Percentiles rank a stretch among this genome's conserved stretches.
These are phyloP conservation scores for Aurinia saxatilis DNA, from an alignment of 345 rosid genomes.

Conservation along the genomic window DNA sequence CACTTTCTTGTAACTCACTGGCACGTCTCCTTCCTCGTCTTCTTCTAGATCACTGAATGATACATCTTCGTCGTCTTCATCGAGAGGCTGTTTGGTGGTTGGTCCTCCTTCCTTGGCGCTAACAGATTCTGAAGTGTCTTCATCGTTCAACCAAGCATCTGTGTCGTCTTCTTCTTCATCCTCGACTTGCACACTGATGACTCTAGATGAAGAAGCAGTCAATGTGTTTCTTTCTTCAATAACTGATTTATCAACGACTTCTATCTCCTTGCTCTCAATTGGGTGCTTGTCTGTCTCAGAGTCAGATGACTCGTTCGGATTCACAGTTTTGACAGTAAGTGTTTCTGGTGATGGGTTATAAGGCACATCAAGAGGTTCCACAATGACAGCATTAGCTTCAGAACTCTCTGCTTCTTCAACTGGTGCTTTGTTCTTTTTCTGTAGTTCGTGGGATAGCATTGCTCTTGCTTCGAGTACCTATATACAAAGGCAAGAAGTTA, in stretches of 20 bases:
- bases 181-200: constrained; percentile 28
- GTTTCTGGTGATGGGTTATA: constrained; percentile 10
- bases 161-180: constrained; percentile 47
- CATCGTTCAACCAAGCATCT: constrained; percentile 86
- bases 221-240: constrained; percentile 32
- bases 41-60: constrained; percentile 97
- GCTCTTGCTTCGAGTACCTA: constrained; percentile 63
- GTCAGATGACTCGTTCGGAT: constrained; percentile 12
- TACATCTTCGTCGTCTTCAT: constrained; percentile 62
- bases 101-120: constrained; percentile 25
- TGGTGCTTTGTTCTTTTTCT: constrained; percentile 31
- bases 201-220: constrained; percentile 13
- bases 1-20: constrained; percentile 34
- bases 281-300: constrained; percentile 55
- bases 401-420: constrained; percentile 47
- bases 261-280: constrained; percentile 39
- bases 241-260: constrained; percentile 51
- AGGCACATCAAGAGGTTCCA: constrained; percentile 2
- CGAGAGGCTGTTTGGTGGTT: constrained; percentile 27
- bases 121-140: constrained; percentile 41
- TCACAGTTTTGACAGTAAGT: constrained; percentile 12
- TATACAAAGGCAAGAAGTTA: background rate
- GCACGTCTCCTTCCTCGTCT: constrained; percentile 28
- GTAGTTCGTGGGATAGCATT: constrained; percentile 60
- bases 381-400: background rate